These are phyloP conservation scores for Cryptococcus neoformans DNA, from an alignment of 1,284 basidiomycete species.

Conservation along the genomic window DNA sequence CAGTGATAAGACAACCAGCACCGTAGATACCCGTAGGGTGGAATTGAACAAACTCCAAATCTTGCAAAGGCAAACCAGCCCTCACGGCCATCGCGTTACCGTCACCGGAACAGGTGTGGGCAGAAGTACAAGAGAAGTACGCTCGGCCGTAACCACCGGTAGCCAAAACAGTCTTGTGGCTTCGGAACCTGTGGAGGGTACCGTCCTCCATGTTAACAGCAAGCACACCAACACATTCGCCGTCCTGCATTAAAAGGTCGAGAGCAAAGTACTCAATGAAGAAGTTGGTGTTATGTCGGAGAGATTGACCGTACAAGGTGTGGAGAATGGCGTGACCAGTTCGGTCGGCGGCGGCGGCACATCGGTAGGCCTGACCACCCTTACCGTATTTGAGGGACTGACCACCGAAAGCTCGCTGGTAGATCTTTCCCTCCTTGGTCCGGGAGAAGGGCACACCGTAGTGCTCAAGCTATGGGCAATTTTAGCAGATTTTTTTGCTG, in stretches of 20 bases:
- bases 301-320: conserved; percentile 98
- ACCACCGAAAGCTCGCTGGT: conserved; percentile 99
- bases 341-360: conserved; percentile 97
- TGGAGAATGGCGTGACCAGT: conserved; percentile 98
- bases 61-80: conserved; percentile 95
- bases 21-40: conserved; percentile 99
- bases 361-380: conserved; percentile 98
- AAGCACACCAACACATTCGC: conserved; percentile 98
- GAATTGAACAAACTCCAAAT: conserved; percentile 99
- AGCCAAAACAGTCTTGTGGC: conserved; percentile 97
- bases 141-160: conserved; percentile 98
- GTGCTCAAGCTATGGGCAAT: conserved; percentile 77
- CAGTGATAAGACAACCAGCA: conserved; percentile 97
- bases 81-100: conserved; percentile 98
- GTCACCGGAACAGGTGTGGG: conserved; percentile 98
- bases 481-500: background rate
- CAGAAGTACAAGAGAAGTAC: conserved; percentile 98
- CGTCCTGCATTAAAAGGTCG: conserved; percentile 97
- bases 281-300: conserved; percentile 99
- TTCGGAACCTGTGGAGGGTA: conserved; percentile 95
- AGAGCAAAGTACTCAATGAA: conserved; percentile 99
- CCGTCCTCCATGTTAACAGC: conserved; percentile 99
- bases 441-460: conserved; percentile 99
- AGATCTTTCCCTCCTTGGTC: conserved; percentile 99
- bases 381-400: conserved; percentile 97